Conservation (phyloP, 148 eudicot species). For the Suaeda aralocaspica region DNA sequence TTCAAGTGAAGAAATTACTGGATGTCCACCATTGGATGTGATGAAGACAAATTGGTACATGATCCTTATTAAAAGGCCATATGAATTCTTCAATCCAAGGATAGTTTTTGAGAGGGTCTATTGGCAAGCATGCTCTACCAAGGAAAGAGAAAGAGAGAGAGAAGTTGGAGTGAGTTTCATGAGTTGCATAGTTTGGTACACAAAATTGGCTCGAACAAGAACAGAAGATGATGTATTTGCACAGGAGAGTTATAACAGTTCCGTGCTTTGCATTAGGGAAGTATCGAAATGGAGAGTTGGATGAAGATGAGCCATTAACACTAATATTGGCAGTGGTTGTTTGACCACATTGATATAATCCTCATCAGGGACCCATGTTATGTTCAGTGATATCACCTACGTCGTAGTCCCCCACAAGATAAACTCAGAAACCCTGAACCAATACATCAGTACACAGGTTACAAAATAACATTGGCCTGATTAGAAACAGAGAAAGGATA, state of each 20-base stretch:
- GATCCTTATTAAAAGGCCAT: conserved; percentile 49
- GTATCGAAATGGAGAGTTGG: conserved; percentile 40
- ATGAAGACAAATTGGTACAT: conserved; percentile 50
- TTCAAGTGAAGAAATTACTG: conserved; percentile 70
- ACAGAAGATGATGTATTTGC: conserved; percentile 38
- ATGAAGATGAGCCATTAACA: conserved; percentile 34
- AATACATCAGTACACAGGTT: conserved; percentile 10
- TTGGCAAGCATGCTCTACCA: conserved; percentile 53
- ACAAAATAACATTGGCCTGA: not conserved
- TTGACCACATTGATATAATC: conserved; percentile 36
- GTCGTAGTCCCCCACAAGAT: conserved; percentile 54
- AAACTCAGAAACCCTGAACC: conserved; percentile 74
- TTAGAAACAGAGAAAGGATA: too few species aligned
- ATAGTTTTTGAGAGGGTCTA: conserved; percentile 51
- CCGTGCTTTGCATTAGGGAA: conserved; percentile 52
- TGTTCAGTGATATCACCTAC: conserved; percentile 52
- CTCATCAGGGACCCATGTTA: conserved; percentile 58
- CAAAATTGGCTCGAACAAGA: conserved; percentile 57
- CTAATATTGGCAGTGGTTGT: conserved; percentile 31
- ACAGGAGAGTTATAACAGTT: conserved; percentile 62
- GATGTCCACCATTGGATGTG: conserved; percentile 55
- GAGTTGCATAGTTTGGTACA: conserved; percentile 74
- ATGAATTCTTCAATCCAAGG: conserved; percentile 79
- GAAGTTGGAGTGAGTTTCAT: conserved; percentile 49
- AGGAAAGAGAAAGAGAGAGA: conserved; percentile 65